Base-by-base conservation (phyloP, 495 filamentous ascomycete genomes). In the Parathielavia appendiculata region DNA sequence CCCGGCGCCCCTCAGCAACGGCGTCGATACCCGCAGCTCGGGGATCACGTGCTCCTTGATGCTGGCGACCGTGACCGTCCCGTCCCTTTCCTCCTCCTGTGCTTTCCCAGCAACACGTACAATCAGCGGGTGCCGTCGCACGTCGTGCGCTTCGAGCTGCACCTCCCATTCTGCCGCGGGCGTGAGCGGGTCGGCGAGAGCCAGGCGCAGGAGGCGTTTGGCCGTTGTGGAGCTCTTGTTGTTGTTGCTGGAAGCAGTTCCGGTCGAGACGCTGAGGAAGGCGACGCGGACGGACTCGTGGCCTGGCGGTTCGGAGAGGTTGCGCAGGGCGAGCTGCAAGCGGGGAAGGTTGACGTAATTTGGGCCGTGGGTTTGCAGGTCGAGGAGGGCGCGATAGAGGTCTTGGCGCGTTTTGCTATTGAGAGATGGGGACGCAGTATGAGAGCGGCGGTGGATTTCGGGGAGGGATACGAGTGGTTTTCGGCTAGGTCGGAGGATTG, bases 161-260 rank as follows among this genome's bases (percentile, higher is more conserved):
- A 79, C 76, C 66, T 96, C 92, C 89, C 90, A 95, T 43, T 74
- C 70, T 51, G 81, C 76, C 61, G 84, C 76, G 1, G 71, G 66
- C 35, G 76, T 76, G 63, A 96, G 73, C 14, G 91, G 87, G 73
- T 96, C 92, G 20, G 88, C 88, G 19, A 96, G 76, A 48, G 95
- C 71, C 36, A 87, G 73, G 32, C 82, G 79, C 14, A 90, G 79
- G 14, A 97, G 78, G 57, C 81, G 81, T 54, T 76, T 76, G 2
- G 78, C 78, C 13, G 66, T 76, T 23, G 63, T 4, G 14, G 41
- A 20, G 56, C 4, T 30, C 26, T 30, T 34, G 30, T 19, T 35
- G 30, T 22, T 49, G 43, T 1, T 45, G 51, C 7, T 19, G 38
- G 38, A 6, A 38, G 23, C 39, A 30, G 48, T 20, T 39, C 36